Evolutionary conservation across 164 flowering plant genomes (phyloP).

Genomic region (Aristolochia contorta): DNA sequence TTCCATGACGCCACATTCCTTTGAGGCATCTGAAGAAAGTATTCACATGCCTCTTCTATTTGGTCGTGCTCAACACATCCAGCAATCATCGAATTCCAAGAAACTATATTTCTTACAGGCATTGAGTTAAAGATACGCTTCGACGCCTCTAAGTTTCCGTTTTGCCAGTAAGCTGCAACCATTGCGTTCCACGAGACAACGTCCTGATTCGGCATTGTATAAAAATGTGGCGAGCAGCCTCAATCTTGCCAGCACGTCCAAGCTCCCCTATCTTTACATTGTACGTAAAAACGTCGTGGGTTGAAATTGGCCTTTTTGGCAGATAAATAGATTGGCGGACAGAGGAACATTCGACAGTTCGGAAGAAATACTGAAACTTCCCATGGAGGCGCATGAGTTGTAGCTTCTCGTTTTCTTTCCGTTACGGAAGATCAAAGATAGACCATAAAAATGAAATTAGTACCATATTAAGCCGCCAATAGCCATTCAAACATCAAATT

Average conservation of each 20-base stretch:
- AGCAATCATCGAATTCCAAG: slow-evolving; percentile 48
- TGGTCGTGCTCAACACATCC: slow-evolving; percentile 30
- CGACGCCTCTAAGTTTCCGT: slow-evolving; percentile 26
- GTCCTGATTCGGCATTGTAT: slow-evolving; percentile 29
- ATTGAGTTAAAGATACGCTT: slow-evolving; percentile 27
- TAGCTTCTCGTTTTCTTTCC: no score
- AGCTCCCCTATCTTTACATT: slow-evolving; percentile 25
- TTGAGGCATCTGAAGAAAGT: slow-evolving; percentile 33
- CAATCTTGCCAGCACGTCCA: slow-evolving; percentile 20
- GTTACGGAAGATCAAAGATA: no score
- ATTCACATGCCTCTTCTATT: slow-evolving; percentile 30
- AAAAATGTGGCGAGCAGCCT: slow-evolving; percentile 37
- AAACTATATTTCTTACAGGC: slow-evolving; percentile 33
- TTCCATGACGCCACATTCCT: slow-evolving; percentile 39
- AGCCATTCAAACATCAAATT: no score
- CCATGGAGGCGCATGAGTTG: neutral
- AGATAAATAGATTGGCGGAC: slow-evolving; percentile 1
- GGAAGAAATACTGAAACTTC: neutral
- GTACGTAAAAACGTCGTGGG: slow-evolving; percentile 17
- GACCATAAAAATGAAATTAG: no score
- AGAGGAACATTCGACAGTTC: neutral
- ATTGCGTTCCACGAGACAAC: slow-evolving; percentile 37
- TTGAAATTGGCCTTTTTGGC: slow-evolving; percentile 10
- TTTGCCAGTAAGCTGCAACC: slow-evolving; percentile 37
- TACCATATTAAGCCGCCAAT: no score